Base-by-base conservation (phyloP, 2,329 filamentous ascomycete species). In the Xylaria sp. region DNA sequence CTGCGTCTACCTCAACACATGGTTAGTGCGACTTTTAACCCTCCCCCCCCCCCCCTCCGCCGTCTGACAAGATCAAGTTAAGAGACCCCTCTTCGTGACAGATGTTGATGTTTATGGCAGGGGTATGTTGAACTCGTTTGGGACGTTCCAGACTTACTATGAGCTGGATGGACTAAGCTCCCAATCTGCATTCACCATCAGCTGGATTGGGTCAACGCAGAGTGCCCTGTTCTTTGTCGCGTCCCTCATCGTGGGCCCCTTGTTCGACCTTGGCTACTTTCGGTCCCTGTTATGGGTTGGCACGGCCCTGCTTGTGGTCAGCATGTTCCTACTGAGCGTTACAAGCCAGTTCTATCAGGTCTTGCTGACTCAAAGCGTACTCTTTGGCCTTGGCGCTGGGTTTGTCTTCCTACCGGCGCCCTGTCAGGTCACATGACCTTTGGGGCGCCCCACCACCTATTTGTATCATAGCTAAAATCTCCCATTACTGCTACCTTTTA, bases 91-190 rank as follows among this genome's bases (percentile, higher is more conserved):
- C n/a, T n/a, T n/a, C n/a, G n/a, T n/a, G 27, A 61, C 35, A n/a
- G 48, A 21, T 44, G 21, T 51, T 53, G 13, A 42, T 16, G 25
- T 40, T 18, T 69, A 2, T 63, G 21, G 21, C n/a, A 72, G 62
- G 69, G 73, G 74, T 13, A 37, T 74, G 48, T 64, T 73, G 18
- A 75, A 73, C 47, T 60, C 71, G 0, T 77, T 69, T 57, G 74
- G 75, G 2, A 68, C 69, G 10, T 77, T 74, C 54, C 73, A 75
- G 61, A 71, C 74, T 2, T 75, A 69, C 54, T 75, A 76, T 47
- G 50, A 72, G 27, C 54, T 68, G 0, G 65, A 69, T 1, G 32
- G 60, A 27, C 66, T 73, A 2, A 37, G 58, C 1, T 44, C 18
- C 2, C 21, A 63, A 23, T 62, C 73, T 0, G 59, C 72, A 3